phyloP scores from a whole-genome alignment of 768 basidiomycete genomes.

The Floccularia luteovirens region DNA sequence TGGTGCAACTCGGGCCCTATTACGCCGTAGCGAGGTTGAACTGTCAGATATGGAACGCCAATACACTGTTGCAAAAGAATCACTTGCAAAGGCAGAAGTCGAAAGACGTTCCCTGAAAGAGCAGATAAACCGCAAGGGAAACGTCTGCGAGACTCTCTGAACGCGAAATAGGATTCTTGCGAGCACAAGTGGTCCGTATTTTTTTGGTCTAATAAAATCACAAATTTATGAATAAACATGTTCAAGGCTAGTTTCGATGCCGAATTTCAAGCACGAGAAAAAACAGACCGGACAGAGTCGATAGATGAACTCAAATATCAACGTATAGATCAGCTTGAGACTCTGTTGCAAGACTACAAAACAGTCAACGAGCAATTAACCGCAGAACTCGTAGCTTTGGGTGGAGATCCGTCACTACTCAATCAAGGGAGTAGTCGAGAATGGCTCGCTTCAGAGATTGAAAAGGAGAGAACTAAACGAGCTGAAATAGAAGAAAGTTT shows the following conservation, averaged over 20 bases:
- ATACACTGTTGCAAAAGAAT: conserved; percentile 25
- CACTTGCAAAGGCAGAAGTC: conserved; percentile 22
- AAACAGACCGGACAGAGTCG: no score
- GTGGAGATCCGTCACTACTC: conserved; percentile 20
- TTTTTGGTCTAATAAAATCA: not conserved
- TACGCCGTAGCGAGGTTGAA: conserved; percentile 48
- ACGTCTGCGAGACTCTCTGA: conserved; percentile 29
- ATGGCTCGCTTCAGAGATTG: conserved; percentile 30
- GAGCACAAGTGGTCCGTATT: conserved; percentile 56
- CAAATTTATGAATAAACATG: conserved; percentile 1
- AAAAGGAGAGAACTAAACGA: conserved; percentile 17
- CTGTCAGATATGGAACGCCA: conserved; percentile 29
- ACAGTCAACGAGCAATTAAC: conserved; percentile 34
- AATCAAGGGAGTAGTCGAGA: conserved; percentile 16
- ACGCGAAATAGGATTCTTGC: conserved; percentile 58
- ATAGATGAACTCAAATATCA: conserved; percentile 29
- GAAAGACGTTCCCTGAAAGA: conserved; percentile 32
- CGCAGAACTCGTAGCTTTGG: conserved; percentile 38
- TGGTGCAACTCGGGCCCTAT: conserved; percentile 45
- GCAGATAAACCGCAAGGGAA: conserved; percentile 20
- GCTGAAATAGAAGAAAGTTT: conserved; percentile 32
- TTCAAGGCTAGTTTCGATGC: conserved; percentile 56
- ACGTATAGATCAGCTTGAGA: conserved; percentile 47
- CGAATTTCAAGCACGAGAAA: conserved; percentile 32
- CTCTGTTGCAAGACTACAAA: conserved; percentile 49